These are phyloP conservation scores for Aphanomyces stellatus DNA, from an alignment of 352 stramenopile genomes.

Conservation along the genomic window DNA sequence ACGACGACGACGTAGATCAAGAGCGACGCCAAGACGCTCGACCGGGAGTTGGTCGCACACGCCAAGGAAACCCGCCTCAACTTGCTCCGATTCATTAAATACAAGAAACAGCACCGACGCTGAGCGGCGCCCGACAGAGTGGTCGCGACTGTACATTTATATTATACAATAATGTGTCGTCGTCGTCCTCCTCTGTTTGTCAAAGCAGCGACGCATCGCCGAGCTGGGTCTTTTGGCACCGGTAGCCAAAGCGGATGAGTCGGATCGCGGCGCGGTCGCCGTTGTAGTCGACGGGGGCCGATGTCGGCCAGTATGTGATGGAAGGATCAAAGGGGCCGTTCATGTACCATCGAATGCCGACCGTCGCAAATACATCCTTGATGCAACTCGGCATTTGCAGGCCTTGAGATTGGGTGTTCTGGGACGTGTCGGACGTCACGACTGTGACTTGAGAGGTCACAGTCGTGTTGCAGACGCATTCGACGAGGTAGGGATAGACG, in stretches of 20 bases:
- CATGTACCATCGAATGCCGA: conserved; percentile 73
- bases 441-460: conserved; percentile 48
- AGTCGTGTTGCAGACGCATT: conserved; percentile 68
- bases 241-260: conserved; percentile 61
- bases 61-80: conserved; percentile 83
- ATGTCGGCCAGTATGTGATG: conserved; percentile 52
- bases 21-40: conserved; percentile 63
- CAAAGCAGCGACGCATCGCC: conserved; percentile 44
- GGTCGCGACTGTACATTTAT: too few relatives aligned
- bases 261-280: conserved; percentile 48
- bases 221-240: conserved; percentile 51
- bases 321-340: conserved; percentile 45
- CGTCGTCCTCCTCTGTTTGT: too few relatives aligned
- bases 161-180: not conserved
- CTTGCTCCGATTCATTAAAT: conserved; percentile 85
- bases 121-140: too few relatives aligned
- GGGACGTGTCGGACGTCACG: conserved; percentile 26
- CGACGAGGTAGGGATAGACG: conserved; percentile 53
- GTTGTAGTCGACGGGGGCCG: conserved; percentile 30
- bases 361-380: conserved; percentile 73
- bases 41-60: conserved; percentile 69
- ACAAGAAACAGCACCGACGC: conserved; percentile 57
- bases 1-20: too few relatives aligned
- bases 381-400: conserved; percentile 36
- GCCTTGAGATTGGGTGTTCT: not conserved